These are phyloP conservation scores for Phaffia australis DNA, from an alignment of 768 basidiomycete genomes.

Conservation along the genomic window DNA sequence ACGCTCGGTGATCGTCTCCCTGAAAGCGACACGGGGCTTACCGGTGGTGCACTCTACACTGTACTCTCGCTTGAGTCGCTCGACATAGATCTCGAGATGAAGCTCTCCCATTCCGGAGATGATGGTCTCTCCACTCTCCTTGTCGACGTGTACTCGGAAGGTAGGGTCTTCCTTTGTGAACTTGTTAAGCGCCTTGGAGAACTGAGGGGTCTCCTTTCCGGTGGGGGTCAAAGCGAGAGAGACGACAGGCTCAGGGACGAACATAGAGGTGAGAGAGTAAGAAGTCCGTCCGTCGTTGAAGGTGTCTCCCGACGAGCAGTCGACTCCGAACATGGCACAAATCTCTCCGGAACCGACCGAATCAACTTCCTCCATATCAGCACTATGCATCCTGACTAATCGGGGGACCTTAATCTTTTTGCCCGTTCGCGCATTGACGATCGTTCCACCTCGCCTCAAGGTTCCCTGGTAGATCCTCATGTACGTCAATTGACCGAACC, in stretches of 20 bases:
- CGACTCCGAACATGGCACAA: constrained; percentile 97
- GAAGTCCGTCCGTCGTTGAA: constrained; percentile 86
- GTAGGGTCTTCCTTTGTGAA: constrained; percentile 99
- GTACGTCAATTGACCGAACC: constrained; percentile 94
- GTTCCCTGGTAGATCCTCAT: constrained; percentile 96
- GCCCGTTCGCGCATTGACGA: constrained; percentile 85
- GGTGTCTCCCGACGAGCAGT: constrained; percentile 94
- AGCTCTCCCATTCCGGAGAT: constrained; percentile 99
- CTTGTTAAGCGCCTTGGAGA: constrained; percentile 88
- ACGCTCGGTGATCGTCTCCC: constrained; percentile 78
- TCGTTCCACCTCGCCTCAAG: constrained; percentile 69
- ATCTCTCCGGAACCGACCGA: constrained; percentile 95
- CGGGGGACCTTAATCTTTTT: constrained; percentile 96
- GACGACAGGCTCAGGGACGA: constrained; percentile 95
- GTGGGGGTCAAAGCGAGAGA: constrained; percentile 85
- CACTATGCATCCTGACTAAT: constrained; percentile 92
- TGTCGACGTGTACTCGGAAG: constrained; percentile 91
- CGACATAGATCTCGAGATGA: constrained; percentile 96
- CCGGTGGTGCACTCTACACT: constrained; percentile 85
- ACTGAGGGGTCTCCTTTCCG: constrained; percentile 88
- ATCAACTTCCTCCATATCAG: constrained; percentile 99
- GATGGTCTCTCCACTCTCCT: constrained; percentile 73
- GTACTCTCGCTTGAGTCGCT: constrained; percentile 97
- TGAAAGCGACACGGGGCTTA: constrained; percentile 90
- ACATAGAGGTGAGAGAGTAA: constrained; percentile 94